phyloP scores from a whole-genome alignment of 331 rosid species.

The Phaseolus coccineus region DNA sequence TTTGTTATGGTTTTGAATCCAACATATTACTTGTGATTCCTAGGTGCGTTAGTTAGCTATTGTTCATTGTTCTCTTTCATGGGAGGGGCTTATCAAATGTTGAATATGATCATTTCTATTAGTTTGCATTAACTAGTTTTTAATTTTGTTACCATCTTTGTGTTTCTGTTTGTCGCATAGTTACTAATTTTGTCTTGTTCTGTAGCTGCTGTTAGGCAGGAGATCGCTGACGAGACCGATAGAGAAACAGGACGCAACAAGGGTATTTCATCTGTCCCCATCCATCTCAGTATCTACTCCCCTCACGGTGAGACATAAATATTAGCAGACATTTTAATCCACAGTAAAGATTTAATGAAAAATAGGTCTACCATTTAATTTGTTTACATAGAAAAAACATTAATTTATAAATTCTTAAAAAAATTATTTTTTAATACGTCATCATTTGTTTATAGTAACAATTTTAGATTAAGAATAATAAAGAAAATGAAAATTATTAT shows the following conservation, averaged over 20 bases:
- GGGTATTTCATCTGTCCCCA: constrained; percentile 93
- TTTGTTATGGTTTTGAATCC: too few species aligned
- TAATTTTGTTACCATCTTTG: neutral
- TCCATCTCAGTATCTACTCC: constrained; percentile 94
- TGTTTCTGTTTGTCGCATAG: constrained; percentile 15
- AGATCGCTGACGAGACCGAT: constrained; percentile 94
- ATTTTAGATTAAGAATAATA: too few species aligned
- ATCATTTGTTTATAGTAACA: too few species aligned
- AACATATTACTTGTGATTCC: neutral
- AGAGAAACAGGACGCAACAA: constrained; percentile 93
- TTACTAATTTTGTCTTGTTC: constrained; percentile 41
- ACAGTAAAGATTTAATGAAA: too few species aligned
- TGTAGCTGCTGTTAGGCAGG: constrained; percentile 89
- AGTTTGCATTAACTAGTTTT: neutral
- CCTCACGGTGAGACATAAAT: constrained; percentile 76
- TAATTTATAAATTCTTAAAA: too few species aligned
- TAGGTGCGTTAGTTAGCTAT: neutral
- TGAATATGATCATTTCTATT: neutral
- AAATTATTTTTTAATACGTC: too few species aligned
- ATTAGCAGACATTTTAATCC: neutral
- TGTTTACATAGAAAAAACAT: too few species aligned
- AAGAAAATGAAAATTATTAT: too few species aligned
- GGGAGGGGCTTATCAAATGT: neutral
- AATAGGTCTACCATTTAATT: too few species aligned
- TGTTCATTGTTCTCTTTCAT: neutral